These are phyloP conservation scores for Pichia sporocuriosa DNA, from an alignment of 805 yeast species.

Conservation along the genomic window DNA sequence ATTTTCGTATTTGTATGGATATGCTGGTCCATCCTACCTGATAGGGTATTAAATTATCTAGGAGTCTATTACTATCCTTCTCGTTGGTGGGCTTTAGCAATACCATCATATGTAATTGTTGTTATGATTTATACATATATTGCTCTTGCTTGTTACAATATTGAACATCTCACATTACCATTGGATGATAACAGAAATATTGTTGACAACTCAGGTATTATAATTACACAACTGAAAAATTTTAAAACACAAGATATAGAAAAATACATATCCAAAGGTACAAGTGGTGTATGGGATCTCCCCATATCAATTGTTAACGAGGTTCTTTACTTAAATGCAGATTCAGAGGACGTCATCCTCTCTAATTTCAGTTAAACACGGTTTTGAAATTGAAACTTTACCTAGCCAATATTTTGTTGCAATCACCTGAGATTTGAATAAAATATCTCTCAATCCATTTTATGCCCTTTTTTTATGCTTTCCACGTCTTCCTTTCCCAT, in stretches of 20 bases:
- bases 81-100: slow-evolving; percentile 82
- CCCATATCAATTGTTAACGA: slow-evolving; percentile 66
- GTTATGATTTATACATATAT: slow-evolving; percentile 66
- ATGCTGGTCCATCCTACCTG: slow-evolving; percentile 73
- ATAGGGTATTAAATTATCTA: slow-evolving; percentile 40
- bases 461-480: too few relatives aligned
- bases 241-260: slow-evolving; percentile 16
- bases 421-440: too few relatives aligned
- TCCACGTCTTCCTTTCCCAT: too few relatives aligned
- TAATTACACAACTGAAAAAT: slow-evolving; percentile 21
- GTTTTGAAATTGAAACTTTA: background rate
- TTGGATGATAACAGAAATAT: slow-evolving; percentile 57
- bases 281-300: slow-evolving; percentile 84
- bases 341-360: too few relatives aligned
- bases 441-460: too few relatives aligned
- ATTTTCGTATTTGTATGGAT: slow-evolving; percentile 50
- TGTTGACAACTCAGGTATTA: slow-evolving; percentile 53
- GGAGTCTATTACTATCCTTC: slow-evolving; percentile 79
- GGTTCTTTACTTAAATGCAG: slow-evolving; percentile 39
- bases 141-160: slow-evolving; percentile 63
- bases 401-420: too few relatives aligned
- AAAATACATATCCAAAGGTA: slow-evolving; percentile 46
- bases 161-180: slow-evolving; percentile 62
- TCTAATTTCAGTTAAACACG: background rate
- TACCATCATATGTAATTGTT: slow-evolving; percentile 67